These are phyloP conservation scores for Elaeis guineensis DNA, from an alignment of 176 grass and related monocot species.

Conservation along the genomic window DNA sequence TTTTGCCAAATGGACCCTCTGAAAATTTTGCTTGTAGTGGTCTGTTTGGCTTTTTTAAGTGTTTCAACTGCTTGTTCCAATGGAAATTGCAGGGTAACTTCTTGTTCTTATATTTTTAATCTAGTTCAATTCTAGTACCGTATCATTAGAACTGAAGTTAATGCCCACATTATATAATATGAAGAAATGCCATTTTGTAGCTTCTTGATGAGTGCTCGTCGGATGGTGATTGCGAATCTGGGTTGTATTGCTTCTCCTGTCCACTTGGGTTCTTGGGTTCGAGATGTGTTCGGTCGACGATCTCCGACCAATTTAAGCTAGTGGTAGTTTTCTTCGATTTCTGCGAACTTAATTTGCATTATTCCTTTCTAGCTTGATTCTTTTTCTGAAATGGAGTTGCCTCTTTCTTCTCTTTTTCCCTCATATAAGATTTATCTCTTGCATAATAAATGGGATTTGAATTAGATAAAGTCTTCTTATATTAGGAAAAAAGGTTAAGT, in stretches of 20 bases:
- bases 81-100: slow-evolving; percentile 29
- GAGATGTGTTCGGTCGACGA: slow-evolving; percentile 58
- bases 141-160: no score
- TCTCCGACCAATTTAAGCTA: slow-evolving; percentile 49
- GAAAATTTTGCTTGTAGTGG: not conserved
- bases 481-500: no score
- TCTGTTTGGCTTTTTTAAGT: slow-evolving; percentile 10
- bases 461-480: no score
- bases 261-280: slow-evolving; percentile 36
- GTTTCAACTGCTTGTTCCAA: slow-evolving; percentile 29
- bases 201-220: slow-evolving; percentile 47
- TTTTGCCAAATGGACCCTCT: no score
- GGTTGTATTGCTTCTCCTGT: slow-evolving; percentile 94
- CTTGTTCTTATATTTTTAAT: not conserved
- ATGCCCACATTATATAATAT: no score
- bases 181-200: slow-evolving; percentile 13
- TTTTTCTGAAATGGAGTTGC: no score
- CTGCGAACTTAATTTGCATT: not conserved
- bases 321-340: slow-evolving; percentile 32
- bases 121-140: no score
- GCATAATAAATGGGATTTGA: no score
- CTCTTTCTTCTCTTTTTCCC: no score
- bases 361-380: not conserved
- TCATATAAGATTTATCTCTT: no score
- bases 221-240: slow-evolving; percentile 43